These are phyloP conservation scores for Picocystis sp. DNA, from an alignment of 163 green algal genomes.

Conservation along the genomic window DNA sequence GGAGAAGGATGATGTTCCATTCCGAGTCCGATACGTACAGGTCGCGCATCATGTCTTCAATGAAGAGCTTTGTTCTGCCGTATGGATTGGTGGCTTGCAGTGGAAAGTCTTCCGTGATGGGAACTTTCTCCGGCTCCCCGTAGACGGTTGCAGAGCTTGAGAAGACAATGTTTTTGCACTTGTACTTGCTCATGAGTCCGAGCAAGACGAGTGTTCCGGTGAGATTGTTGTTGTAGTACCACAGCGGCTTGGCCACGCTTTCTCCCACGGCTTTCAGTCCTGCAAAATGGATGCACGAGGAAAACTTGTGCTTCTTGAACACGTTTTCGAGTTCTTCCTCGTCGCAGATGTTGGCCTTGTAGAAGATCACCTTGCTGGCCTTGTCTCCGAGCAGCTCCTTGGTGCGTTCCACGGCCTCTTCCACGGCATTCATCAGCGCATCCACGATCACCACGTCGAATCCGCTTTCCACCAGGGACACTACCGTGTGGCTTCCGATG, in stretches of 20 bases:
- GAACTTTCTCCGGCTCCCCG: slow-evolving; percentile 72
- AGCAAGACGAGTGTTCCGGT: slow-evolving; percentile 65
- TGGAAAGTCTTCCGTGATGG: slow-evolving; percentile 71
- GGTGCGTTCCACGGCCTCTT: slow-evolving; percentile 68
- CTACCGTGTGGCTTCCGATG: slow-evolving; percentile 62
- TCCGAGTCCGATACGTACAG: slow-evolving; percentile 43
- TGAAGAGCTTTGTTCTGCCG: slow-evolving; percentile 84
- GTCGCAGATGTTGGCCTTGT: slow-evolving; percentile 38
- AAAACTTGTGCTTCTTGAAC: slow-evolving; percentile 39
- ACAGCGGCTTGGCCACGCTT: slow-evolving; percentile 71
- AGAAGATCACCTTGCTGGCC: slow-evolving; percentile 58
- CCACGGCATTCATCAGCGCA: slow-evolving; percentile 88
- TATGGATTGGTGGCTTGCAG: slow-evolving; percentile 76
- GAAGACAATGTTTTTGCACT: slow-evolving; percentile 85
- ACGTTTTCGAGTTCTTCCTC: slow-evolving; percentile 45
- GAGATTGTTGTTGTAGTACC: slow-evolving; percentile 98
- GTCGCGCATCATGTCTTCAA: slow-evolving; percentile 83
- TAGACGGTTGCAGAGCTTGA: slow-evolving; percentile 94
- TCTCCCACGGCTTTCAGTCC: slow-evolving; percentile 94
- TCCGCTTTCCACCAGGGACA: slow-evolving; percentile 49
- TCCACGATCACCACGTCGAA: slow-evolving; percentile 76
- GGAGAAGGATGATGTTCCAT: slow-evolving; percentile 82
- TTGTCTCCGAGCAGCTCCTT: slow-evolving; percentile 71
- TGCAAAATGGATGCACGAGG: slow-evolving; percentile 96
- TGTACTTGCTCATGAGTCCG: slow-evolving; percentile 57